Conservation (phyloP, 2,329 filamentous ascomycete genomes). For the Coniochaeta sp. region DNA sequence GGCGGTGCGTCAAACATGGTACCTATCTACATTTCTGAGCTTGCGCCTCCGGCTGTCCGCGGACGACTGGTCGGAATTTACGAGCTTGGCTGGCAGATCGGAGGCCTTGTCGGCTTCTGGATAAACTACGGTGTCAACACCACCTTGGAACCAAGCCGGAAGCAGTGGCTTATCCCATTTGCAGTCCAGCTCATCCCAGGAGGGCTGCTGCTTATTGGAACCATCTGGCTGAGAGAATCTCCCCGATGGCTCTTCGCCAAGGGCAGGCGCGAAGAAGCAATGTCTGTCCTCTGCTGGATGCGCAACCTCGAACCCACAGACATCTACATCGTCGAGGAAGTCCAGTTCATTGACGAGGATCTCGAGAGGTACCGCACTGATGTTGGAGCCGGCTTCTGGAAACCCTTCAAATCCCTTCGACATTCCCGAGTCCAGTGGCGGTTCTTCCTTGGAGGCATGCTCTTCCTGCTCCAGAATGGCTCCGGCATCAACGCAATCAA, state of each 20-base stretch:
- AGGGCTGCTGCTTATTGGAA: conserved; percentile 51
- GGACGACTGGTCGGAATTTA: conserved; percentile 60
- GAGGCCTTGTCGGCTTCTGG: conserved; percentile 58
- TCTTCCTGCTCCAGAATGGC: conserved; percentile 77
- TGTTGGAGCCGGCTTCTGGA: conserved; percentile 68
- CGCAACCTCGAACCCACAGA: conserved; percentile 48
- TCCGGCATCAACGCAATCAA: conserved; percentile 73
- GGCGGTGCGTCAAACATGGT: conserved; percentile 57
- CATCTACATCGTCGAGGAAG: conserved; percentile 65
- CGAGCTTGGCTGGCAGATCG: conserved; percentile 58
- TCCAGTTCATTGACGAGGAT: conserved; percentile 62
- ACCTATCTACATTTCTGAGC: conserved; percentile 54
- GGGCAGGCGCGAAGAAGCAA: conserved; percentile 50
- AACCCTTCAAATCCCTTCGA: conserved; percentile 54
- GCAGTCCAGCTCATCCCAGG: conserved; percentile 61
- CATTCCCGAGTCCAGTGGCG: conserved; percentile 57
- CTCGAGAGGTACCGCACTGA: conserved; percentile 55
- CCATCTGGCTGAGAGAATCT: conserved; percentile 55
- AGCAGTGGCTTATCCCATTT: conserved; percentile 59
- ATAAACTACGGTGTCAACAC: conserved; percentile 56
- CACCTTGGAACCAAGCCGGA: conserved; percentile 34
- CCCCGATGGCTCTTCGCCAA: conserved; percentile 63
- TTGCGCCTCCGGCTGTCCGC: conserved; percentile 54
- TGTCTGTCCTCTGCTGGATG: conserved; percentile 56
- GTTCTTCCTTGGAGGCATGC: conserved; percentile 63